Evolutionary conservation across 805 yeast species (phyloP), one percentile per base, ranked within the genome.

Genomic region (Lipomyces mesembrius): DNA sequence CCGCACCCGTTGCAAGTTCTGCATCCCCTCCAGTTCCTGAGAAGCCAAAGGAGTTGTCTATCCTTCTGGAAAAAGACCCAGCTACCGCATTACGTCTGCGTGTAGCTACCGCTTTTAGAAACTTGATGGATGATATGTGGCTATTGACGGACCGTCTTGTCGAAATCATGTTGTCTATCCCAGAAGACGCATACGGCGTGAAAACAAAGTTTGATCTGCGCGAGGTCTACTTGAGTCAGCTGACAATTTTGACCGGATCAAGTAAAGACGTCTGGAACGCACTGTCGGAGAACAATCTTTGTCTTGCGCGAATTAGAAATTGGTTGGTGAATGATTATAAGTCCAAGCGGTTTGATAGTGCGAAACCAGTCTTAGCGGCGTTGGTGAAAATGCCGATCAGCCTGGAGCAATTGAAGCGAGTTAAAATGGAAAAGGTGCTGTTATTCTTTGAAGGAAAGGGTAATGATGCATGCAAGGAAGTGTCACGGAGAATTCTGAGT

Each of bases 251-350:
- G 11, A 55, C 68, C 14, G 67, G 65, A 6, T 53, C 60, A n/a
- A 61, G 29, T 3, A 39, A 43, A 17, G 67, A 66, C 11, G 11
- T 72, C 12, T 72, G 74, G 74, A 39, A 49, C 12, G 54, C 25
- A 25, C 39, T 71, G 55, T 64, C 65, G 3, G 57, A 32, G 11
- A 71, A 68, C 52, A 39, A 70, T 17, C 59, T 63, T 32, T 61
- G 66, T 34, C 61, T 72, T 9, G 74, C 74, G 1, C 73, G 74
- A 6, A 22, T 72, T 22, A 63, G 74, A 14, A 72, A 72, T 49
- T 70, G 73, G 74, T 59, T 72, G 12, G 70, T 59, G 14, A 57
- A 29, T 37, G 72, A 72, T 56, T 68, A 66, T 55, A 72, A 72
- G 61, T 57, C 65, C 22, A 72, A 71, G 62, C 29, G 54, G 9